Conservation (phyloP, 1,139 yeast species). For the Suhomyces ambrosiae region DNA sequence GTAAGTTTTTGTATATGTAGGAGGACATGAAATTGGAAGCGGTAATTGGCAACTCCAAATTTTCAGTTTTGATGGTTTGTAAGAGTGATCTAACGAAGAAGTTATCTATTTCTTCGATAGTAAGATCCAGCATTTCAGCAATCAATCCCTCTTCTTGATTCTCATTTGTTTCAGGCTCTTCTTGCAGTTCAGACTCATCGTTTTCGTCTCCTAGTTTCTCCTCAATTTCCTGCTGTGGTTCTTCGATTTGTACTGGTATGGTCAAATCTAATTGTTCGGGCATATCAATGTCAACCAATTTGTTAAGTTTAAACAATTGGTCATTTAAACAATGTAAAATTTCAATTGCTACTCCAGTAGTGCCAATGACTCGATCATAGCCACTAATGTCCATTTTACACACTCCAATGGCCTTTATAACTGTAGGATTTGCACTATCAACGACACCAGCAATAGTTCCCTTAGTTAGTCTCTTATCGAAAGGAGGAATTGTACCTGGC, state of each 20-base stretch:
- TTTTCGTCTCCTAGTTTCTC: constrained; percentile 11
- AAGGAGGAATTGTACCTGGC: constrained; percentile 86
- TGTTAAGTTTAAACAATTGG: constrained; percentile 49
- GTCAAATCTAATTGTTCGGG: constrained; percentile 33
- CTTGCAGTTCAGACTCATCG: constrained; percentile 10
- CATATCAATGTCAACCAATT: constrained; percentile 45
- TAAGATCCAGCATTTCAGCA: constrained; percentile 40
- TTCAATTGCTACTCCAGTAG: constrained; percentile 68
- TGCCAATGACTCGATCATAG: constrained; percentile 49
- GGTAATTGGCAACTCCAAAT: constrained; percentile 59
- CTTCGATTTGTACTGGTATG: constrained; percentile 12
- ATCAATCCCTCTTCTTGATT: no score
- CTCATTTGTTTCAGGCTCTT: background rate
- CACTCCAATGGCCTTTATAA: constrained; percentile 75
- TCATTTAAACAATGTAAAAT: constrained; percentile 59
- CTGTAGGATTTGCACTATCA: constrained; percentile 58
- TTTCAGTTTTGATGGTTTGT: constrained; percentile 65
- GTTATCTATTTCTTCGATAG: constrained; percentile 73
- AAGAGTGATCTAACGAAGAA: constrained; percentile 69
- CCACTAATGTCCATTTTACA: constrained; percentile 55
- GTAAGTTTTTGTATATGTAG: constrained; percentile 71
- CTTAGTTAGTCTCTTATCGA: constrained; percentile 47
- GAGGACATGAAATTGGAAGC: constrained; percentile 77
- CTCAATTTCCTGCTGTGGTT: constrained; percentile 11
- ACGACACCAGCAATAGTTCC: constrained; percentile 76